Conservation (phyloP, 2,329 filamentous ascomycete genomes). For the Madurella mycetomatis region DNA sequence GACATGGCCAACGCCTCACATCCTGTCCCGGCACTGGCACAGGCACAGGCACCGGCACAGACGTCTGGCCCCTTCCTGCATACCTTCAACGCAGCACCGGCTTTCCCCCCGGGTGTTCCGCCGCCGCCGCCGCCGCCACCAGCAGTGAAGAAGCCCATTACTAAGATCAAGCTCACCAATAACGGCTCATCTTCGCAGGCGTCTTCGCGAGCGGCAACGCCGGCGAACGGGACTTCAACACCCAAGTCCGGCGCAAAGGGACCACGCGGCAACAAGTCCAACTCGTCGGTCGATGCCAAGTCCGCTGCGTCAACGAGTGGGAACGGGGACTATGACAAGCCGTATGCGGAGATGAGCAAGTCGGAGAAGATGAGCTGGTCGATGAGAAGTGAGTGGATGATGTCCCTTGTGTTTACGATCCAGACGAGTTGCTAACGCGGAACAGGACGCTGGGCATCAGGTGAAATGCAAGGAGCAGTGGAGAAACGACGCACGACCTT, state of each 20-base stretch:
- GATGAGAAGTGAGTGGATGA: conserved; percentile 53
- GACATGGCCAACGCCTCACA: conserved; percentile 5
- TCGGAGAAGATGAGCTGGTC: conserved; percentile 63
- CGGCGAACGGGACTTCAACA: conserved; percentile 14
- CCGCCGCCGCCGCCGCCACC: conserved; percentile 21
- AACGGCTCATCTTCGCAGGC: conserved; percentile 15
- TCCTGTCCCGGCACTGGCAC: conserved; percentile 1
- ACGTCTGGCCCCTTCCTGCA: conserved; percentile 20
- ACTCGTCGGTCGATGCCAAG: conserved; percentile 6
- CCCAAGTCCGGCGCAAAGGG: conserved; percentile 14
- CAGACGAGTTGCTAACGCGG: conserved; percentile 9
- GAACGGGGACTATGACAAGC: conserved; percentile 39
- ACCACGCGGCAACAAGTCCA: conserved; percentile 17
- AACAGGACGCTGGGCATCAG: conserved; percentile 26
- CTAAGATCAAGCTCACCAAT: conserved; percentile 27
- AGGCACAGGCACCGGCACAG: conserved; percentile 2
- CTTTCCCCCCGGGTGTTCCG: conserved; percentile 17
- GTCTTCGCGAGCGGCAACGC: conserved; percentile 17
- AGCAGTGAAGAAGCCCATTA: conserved; percentile 25
- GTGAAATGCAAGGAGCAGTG: conserved; percentile 27
- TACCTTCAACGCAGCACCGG: conserved; percentile 24
- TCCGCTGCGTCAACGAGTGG: background rate
- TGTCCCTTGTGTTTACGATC: background rate
- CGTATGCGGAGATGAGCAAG: conserved; percentile 59
- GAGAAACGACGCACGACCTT: conserved; percentile 26